A percentile compares a stretch with the other conserved stretches of the same genome.
These are phyloP conservation scores for Esteya vermicola DNA, from an alignment of 2,329 filamentous ascomycete species.

Conservation along the genomic window DNA sequence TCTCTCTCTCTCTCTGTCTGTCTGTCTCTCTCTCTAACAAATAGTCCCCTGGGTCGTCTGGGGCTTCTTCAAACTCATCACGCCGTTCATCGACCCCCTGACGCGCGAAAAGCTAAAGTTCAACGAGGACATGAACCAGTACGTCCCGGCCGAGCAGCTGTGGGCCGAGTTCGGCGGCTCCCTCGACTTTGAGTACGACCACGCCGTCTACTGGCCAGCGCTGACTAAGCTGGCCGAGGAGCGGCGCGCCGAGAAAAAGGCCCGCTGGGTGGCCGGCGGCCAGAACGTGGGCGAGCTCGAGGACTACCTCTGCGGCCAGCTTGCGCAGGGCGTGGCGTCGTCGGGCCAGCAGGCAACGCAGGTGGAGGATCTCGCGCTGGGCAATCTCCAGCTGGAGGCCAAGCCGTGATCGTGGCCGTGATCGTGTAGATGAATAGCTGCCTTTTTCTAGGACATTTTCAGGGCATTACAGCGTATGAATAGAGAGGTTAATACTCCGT, in stretches of 20 bases:
- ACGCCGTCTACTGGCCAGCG: constrained; percentile 77
- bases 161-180: constrained; percentile 64
- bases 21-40: constrained; percentile 34
- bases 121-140: constrained; percentile 77
- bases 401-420: too few species aligned
- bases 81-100: constrained; percentile 87
- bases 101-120: constrained; percentile 94
- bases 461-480: too few species aligned
- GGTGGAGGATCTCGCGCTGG: too few species aligned
- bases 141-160: constrained; percentile 70
- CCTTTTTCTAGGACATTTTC: too few species aligned
- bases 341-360: too few species aligned
- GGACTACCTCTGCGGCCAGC: constrained; percentile 61
- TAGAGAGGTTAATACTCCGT: too few species aligned
- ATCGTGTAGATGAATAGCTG: too few species aligned
- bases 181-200: constrained; percentile 84
- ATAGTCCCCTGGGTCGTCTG: constrained; percentile 79
- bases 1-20: constrained; percentile 84
- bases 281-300: constrained; percentile 77
- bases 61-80: constrained; percentile 93
- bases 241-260: constrained; percentile 44
- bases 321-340: constrained; percentile 13
- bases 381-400: too few species aligned
- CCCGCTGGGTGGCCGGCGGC: constrained; percentile 68
- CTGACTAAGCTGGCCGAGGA: constrained; percentile 57